Percentiles rank a stretch among this genome's conserved stretches.
Conservation (phyloP, 441 rosid genomes). For the Syzygium syzygioides region DNA sequence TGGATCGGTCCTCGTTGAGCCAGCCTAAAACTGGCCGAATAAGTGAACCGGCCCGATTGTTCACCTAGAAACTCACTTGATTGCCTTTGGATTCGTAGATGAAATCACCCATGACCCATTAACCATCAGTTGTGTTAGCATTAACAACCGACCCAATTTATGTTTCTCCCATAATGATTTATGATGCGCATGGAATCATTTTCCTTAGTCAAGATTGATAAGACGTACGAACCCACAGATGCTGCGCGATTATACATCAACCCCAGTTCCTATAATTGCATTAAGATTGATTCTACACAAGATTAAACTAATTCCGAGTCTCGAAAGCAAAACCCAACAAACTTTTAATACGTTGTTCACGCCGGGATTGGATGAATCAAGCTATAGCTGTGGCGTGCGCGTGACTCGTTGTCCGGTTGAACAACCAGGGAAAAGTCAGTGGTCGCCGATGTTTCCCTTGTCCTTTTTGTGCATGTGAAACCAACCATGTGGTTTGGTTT, state of each 20-base stretch:
- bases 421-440: background rate
- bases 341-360: background rate
- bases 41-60: background rate
- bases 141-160: accelerated
- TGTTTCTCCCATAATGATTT: background rate
- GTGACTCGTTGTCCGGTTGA: background rate
- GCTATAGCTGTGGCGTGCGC: background rate
- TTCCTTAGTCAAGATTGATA: accelerated
- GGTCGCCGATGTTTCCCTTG: background rate
- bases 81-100: background rate
- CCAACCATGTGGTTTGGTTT: background rate
- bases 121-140: accelerated
- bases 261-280: background rate
- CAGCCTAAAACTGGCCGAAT: accelerated
- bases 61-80: background rate
- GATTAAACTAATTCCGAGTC: background rate
- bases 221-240: background rate
- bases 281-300: background rate
- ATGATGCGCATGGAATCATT: background rate
- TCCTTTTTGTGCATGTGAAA: background rate
- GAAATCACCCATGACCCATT: background rate
- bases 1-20: accelerated
- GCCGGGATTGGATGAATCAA: background rate
- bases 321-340: background rate
- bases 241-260: accelerated